These are phyloP conservation scores for Cinnamomum chago DNA, from an alignment of 164 flowering plant genomes.

Conservation along the genomic window DNA sequence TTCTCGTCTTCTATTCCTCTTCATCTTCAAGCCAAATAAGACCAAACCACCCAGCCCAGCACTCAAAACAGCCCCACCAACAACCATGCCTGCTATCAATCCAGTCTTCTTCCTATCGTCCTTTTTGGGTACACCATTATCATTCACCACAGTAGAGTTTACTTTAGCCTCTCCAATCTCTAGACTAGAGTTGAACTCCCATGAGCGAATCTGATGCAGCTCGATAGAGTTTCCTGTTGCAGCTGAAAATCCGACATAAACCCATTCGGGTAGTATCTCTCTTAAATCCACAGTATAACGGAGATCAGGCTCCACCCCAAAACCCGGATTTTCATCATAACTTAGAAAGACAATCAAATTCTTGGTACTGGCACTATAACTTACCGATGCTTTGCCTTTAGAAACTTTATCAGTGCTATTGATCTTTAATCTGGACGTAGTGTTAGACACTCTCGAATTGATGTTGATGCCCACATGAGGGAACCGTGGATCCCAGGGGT, in stretches of 20 bases:
- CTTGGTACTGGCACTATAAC: constrained; percentile 27
- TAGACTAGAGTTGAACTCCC: constrained; percentile 17
- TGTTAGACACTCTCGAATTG: too few relatives aligned
- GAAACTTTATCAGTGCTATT: rapidly evolving
- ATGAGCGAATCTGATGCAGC: constrained; percentile 18
- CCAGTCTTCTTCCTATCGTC: neutral
- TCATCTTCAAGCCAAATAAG: neutral
- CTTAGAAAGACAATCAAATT: constrained; percentile 17
- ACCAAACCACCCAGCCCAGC: neutral
- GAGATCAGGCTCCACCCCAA: neutral
- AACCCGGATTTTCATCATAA: neutral
- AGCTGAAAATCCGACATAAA: constrained; percentile 26
- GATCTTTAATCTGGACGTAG: rapidly evolving
- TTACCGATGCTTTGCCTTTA: constrained; percentile 22
- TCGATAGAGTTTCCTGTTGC: constrained; percentile 16
- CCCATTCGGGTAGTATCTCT: constrained; percentile 20
- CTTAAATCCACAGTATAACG: constrained; percentile 18
- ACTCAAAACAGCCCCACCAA: neutral
- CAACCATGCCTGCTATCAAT: constrained; percentile 1
- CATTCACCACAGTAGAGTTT: too few relatives aligned
- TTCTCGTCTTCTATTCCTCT: neutral
- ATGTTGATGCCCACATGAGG: too few relatives aligned
- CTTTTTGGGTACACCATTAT: too few relatives aligned
- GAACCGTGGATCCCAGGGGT: too few relatives aligned
- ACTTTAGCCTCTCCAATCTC: neutral